A percentile compares a stretch with the other conserved stretches of the same genome.
phyloP scores from a whole-genome alignment of 1,139 yeast species.

The Zygosaccharomyces sapae region DNA sequence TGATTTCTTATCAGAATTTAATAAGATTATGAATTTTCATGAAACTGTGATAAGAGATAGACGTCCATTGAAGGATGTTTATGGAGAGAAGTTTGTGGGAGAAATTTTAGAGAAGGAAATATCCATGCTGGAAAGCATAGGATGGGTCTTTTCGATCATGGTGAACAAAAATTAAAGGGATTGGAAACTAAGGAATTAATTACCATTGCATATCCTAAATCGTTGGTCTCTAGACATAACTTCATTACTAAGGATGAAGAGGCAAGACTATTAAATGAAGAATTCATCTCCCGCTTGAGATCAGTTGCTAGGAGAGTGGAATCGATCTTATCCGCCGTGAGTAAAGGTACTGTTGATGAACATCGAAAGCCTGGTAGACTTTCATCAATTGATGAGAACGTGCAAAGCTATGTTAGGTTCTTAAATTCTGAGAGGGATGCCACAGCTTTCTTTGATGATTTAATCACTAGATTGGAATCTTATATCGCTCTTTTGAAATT shows the following conservation, averaged over 20 bases:
- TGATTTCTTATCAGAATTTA: slow-evolving; percentile 73
- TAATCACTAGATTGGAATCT: slow-evolving; percentile 34
- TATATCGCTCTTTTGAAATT: slow-evolving; percentile 28
- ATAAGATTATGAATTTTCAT: slow-evolving; percentile 53
- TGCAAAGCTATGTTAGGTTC: slow-evolving; percentile 20
- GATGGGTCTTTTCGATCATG: slow-evolving; percentile 66
- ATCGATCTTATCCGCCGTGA: slow-evolving; percentile 25
- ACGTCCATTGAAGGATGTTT: slow-evolving; percentile 48
- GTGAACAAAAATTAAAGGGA: slow-evolving; percentile 89
- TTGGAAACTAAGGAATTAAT: slow-evolving; percentile 89
- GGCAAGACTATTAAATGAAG: slow-evolving; percentile 25
- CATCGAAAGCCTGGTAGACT: slow-evolving; percentile 12
- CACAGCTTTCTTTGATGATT: slow-evolving; percentile 31
- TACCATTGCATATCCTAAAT: slow-evolving; percentile 71
- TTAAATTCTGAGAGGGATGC: slow-evolving; percentile 27
- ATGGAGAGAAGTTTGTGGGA: slow-evolving; percentile 60
- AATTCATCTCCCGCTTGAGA: slow-evolving; percentile 28
- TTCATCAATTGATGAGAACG: slow-evolving; percentile 19
- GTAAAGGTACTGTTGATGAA: slow-evolving; percentile 25
- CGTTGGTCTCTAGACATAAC: slow-evolving; percentile 52
- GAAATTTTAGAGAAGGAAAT: slow-evolving; percentile 66
- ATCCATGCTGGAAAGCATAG: slow-evolving; percentile 60
- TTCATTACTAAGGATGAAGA: slow-evolving; percentile 30
- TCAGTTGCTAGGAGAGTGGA: slow-evolving; percentile 27
- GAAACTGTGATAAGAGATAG: slow-evolving; percentile 43